phyloP scores from a whole-genome alignment of 2,329 filamentous ascomycete species.

The Pyrenochaeta sp. region DNA sequence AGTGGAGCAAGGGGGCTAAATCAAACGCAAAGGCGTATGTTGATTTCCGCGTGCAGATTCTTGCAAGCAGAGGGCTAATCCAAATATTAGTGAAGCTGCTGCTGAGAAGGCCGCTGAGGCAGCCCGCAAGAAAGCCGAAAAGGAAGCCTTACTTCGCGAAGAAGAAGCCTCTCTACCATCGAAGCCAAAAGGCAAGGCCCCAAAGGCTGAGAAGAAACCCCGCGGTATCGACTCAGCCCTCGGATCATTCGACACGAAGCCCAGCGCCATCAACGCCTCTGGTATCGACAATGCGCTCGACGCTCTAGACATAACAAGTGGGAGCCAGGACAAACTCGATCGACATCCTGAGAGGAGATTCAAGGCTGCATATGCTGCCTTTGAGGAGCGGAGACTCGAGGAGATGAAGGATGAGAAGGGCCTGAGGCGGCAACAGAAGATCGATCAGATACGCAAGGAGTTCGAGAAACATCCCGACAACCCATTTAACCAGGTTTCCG shows the following conservation, averaged over 20 bases:
- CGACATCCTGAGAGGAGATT: constrained; percentile 87
- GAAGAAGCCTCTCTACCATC: constrained; percentile 76
- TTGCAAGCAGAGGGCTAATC: constrained; percentile 9
- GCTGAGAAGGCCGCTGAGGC: constrained; percentile 83
- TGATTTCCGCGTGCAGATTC: constrained; percentile 7
- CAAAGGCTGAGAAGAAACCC: constrained; percentile 62
- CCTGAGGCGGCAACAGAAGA: constrained; percentile 81
- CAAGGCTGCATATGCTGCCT: constrained; percentile 84
- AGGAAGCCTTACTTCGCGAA: constrained; percentile 80
- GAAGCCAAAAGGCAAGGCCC: constrained; percentile 74
- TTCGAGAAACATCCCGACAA: constrained; percentile 96
- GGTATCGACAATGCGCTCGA: constrained; percentile 96
- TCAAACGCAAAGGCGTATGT: constrained; percentile 85
- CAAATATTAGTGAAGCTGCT: constrained; percentile 74
- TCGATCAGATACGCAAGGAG: constrained; percentile 85
- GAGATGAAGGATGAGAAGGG: constrained; percentile 90
- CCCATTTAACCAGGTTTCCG: constrained; percentile 87
- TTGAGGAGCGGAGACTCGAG: constrained; percentile 78
- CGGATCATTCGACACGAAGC: constrained; percentile 49
- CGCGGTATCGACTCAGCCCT: constrained; percentile 74
- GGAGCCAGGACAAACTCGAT: constrained; percentile 77
- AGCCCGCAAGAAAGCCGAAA: constrained; percentile 90
- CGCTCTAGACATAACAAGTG: constrained; percentile 74
- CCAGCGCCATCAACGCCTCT: constrained; percentile 75
- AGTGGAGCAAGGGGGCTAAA: constrained; percentile 90